Percentiles rank a stretch among this genome's conserved stretches.
Conservation (phyloP, 106 monocot species). For the Acorus gramineus region DNA sequence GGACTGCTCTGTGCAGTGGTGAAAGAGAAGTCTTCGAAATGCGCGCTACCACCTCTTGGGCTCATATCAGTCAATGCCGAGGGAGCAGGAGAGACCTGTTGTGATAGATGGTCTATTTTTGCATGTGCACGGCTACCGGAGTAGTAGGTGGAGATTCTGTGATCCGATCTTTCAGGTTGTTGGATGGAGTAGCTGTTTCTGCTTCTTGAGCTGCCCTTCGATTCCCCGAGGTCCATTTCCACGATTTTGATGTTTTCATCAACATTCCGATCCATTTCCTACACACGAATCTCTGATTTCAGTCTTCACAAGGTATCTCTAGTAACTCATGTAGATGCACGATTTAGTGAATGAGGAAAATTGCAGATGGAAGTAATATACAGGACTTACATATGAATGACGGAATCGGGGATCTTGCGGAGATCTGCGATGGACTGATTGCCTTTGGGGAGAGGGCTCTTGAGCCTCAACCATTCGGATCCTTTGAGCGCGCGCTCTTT, state of each 20-base stretch:
- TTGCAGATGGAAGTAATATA: not conserved
- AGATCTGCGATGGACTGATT: constrained; percentile 16
- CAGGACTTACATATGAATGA: constrained; percentile 35
- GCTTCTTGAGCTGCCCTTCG: constrained; percentile 23
- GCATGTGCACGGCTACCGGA: not conserved
- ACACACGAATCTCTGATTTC: not conserved
- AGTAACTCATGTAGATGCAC: not conserved
- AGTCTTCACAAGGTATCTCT: not conserved
- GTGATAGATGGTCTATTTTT: constrained; percentile 11
- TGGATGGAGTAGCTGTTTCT: constrained; percentile 28
- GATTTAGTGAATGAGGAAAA: not conserved
- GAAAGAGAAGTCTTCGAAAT: constrained; percentile 45
- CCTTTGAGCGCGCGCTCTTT: constrained; percentile 29
- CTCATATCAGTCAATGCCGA: constrained; percentile 38
- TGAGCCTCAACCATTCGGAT: constrained; percentile 16
- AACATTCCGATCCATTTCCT: constrained; percentile 47
- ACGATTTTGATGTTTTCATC: constrained; percentile 54
- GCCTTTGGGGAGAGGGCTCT: constrained; percentile 1
- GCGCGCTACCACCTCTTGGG: constrained; percentile 40
- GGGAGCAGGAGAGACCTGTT: constrained; percentile 32
- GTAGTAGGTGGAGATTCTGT: constrained; percentile 12
- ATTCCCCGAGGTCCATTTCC: constrained; percentile 46
- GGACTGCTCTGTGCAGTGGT: constrained; percentile 43
- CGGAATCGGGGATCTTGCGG: constrained; percentile 29
- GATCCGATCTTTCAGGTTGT: constrained; percentile 14